Evolutionary conservation across 2,329 filamentous ascomycete species (phyloP), one percentile per base, ranked within the genome.

Genomic region (Pseudogymnoascus sp.): DNA sequence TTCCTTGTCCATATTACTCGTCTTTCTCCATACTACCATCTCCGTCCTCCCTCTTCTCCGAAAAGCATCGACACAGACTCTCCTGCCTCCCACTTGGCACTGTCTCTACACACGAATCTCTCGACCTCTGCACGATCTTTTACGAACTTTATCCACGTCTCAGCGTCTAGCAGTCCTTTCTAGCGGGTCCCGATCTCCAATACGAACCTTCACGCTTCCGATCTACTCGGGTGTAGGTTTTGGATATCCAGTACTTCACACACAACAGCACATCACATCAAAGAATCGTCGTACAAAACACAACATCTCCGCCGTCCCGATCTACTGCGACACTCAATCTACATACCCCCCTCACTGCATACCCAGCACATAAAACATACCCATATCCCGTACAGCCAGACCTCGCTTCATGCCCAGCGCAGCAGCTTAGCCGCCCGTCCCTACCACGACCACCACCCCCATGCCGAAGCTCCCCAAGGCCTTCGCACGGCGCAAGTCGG

Each of bases 401-500:
- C 38, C 38, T 42, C 38, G 38, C 38, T 42, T 42, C 38, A 42
- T 42, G 38, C 38, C 38, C 38, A 42, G 38, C 38, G 38, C 38
- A 42, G 38, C 38, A 42, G 38, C 38, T 19, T 42, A 42, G 38
- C 38, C 16, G 38, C 50, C 21, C 50, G 26, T 33, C 24, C 14
- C 50, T 7, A 26, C 31, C 50, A n/a, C 35, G 21, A 42, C 38
- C 6, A 42, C 38, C 38, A 42, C 7, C 38, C 38, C 38, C 61
- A 74, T 74, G 72, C 72, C 72, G 70, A 73, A 69, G 67, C 72
- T 73, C 65, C 68, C 72, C 33, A 73, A 69, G 64, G 67, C 62
- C 29, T 74, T 74, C 63, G 71, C 69, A 64, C 70, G 72, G 66
- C 72, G 72, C 60, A 74, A 72, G 70, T 72, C 71, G 62, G 65